Percentiles rank a stretch among this genome's conserved stretches.
These are phyloP conservation scores for Penicillium hesseltinei DNA, from an alignment of 2,329 filamentous ascomycete species.

Conservation along the genomic window DNA sequence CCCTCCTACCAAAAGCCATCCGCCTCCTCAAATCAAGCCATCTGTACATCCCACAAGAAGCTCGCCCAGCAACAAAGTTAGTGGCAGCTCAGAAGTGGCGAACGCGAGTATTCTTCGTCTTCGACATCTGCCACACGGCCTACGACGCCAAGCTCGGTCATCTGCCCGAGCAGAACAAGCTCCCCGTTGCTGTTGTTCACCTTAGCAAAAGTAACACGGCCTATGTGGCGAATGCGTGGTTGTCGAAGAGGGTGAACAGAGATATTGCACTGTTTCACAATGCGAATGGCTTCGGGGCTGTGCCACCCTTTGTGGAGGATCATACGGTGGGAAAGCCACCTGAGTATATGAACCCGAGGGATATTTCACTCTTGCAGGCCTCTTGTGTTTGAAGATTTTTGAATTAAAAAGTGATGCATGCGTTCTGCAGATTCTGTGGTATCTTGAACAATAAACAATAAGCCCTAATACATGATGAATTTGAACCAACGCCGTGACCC, in stretches of 20 bases:
- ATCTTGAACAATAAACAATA: slow-evolving; percentile 22
- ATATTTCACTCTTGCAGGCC: slow-evolving; percentile 22
- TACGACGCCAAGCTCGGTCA: slow-evolving; percentile 25
- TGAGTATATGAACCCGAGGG: slow-evolving; percentile 23
- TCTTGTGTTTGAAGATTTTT: slow-evolving; percentile 4
- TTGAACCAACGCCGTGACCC: slow-evolving; percentile 1
- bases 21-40: slow-evolving; percentile 17
- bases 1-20: slow-evolving; percentile 21
- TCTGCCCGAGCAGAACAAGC: slow-evolving; percentile 27
- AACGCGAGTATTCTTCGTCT: slow-evolving; percentile 27
- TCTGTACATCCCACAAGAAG: slow-evolving; percentile 6
- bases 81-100: slow-evolving; percentile 25
- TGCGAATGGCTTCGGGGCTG: slow-evolving; percentile 21
- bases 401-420: neutral
- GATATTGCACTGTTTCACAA: slow-evolving; percentile 28
- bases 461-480: slow-evolving; percentile 6
- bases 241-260: slow-evolving; percentile 25
- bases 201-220: slow-evolving; percentile 25
- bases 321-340: slow-evolving; percentile 21
- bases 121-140: slow-evolving; percentile 24
- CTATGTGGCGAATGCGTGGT: slow-evolving; percentile 21
- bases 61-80: slow-evolving; percentile 11
- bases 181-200: slow-evolving; percentile 24
- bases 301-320: slow-evolving; percentile 26
- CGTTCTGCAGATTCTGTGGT: slow-evolving; percentile 16